Evolutionary conservation across 2,329 filamentous ascomycete species (phyloP), one percentile per base, ranked within the genome.

Genomic region (Cladosporium sphaerospermum): DNA sequence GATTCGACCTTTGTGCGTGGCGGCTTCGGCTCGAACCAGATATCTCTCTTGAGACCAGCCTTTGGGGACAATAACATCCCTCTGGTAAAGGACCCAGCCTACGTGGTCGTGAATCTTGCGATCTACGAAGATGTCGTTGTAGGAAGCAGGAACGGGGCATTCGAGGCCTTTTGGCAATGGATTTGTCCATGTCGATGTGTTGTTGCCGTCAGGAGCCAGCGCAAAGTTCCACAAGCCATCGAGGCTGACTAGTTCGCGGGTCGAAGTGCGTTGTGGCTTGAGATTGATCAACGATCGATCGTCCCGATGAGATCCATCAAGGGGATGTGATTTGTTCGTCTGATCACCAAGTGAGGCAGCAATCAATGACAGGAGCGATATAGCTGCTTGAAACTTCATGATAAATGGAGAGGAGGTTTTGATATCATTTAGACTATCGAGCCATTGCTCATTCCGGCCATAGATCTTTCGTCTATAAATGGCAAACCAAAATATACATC

Each of bases 91-190:
- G 14, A 53, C 50, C 50, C 50, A 53, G 2, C 50, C 50, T 13
- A 53, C 50, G n/a, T 53, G 50, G 11, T 53, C 37, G 19, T 42
- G 50, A 4, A 53, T 53, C 3, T 33, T 23, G 14, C 31, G 42
- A 23, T 53, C 50, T 2, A 40, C 23, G 42, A 53, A 53, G 14
- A 53, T 53, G n/a, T 53, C 50, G 36, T 53, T 53, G 23, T 45
- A 46, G 2, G 41, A 45, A 19, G 50, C 50, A 33, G 50, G 43
- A 9, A 53, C 50, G 3, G 50, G 50, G 16, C 41, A 45, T 28
- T 53, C 50, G 42, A 53, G 50, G 3, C 31, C 42, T 3, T 40
- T 45, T 4, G 50, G 18, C 2, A 53, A 7, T 10, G 43, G 23
- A 31, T 43, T 10, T 5, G 50, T 53, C 50, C 43, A 53, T 3